Evolutionary conservation across 2,329 filamentous ascomycete genomes (phyloP), one percentile per base, ranked within the genome.

Genomic region (Thermothelomyces thermophilus): DNA sequence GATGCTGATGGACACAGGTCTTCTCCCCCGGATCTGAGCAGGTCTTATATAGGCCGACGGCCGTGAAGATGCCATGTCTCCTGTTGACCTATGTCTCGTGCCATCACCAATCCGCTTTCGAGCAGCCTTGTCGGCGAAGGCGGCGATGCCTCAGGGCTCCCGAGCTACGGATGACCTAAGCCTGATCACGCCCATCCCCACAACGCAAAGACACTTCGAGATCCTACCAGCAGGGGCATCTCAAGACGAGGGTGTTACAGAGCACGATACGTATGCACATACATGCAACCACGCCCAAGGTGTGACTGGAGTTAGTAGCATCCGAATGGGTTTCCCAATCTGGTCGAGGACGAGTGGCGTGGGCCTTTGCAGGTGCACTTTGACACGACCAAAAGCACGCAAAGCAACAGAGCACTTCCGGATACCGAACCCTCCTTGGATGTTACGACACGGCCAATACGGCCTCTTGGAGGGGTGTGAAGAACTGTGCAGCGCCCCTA

Each of bases 11-110:
- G 48, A 50, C 54, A 48, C 31, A 57, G 39, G n/a, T 26, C n/a
- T 17, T 6, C n/a, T n/a, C 34, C 34, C 8, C 30, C 24, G 52
- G 57, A 53, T 36, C 48, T 50, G 35, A 19, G 4, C 16, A 39
- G 28, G 34, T 28, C 44, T 59, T 59, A 58, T 58, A 60, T 60
- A 59, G 45, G n/a, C n/a, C n/a, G n/a, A 52, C 22, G 14, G 22
- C 39, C 8, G 22, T 49, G 19, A 36, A 35, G 30, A 35, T 10
- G 34, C 28, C 26, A 40, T 39, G 50, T 31, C 37, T 30, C 22
- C 7, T 9, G 35, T n/a, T 30, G 13, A 30, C 9, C 35, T 24
- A 34, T n/a, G 11, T 34, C 28, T 19, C 28, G 9, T 13, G 34
- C 20, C 43, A 46, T 49, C 46, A 37, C 46, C 46, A 39, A 35